These are phyloP conservation scores for Penicillium mononematosum DNA, from an alignment of 495 filamentous ascomycete genomes.

Conservation along the genomic window DNA sequence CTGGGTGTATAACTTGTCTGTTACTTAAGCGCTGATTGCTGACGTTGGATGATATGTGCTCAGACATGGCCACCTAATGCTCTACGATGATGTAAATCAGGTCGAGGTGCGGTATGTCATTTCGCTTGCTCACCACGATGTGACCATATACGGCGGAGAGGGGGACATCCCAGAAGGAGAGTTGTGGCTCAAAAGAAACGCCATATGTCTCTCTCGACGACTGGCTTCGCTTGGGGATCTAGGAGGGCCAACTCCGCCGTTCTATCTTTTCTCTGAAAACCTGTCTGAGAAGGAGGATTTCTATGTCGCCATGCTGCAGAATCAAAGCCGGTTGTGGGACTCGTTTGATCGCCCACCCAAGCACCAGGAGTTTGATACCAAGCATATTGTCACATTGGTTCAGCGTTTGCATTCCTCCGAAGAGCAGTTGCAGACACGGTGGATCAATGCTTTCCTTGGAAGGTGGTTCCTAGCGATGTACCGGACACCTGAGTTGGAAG, in stretches of 20 bases:
- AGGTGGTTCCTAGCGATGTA: conserved; percentile 85
- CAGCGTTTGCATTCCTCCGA: conserved; percentile 89
- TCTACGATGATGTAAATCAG: conserved; percentile 88
- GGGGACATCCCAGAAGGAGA: conserved; percentile 84
- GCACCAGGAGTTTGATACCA: conserved; percentile 75
- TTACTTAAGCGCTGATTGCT: conserved; percentile 14
- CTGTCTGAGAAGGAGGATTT: conserved; percentile 97
- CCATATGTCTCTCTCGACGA: conserved; percentile 77
- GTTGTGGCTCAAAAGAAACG: conserved; percentile 92
- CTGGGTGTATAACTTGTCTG: not conserved
- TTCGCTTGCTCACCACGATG: conserved; percentile 80
- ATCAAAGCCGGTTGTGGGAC: conserved; percentile 66
- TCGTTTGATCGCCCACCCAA: conserved; percentile 60
- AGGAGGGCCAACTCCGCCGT: conserved; percentile 67
- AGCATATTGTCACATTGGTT: conserved; percentile 81
- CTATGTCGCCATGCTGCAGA: conserved; percentile 87
- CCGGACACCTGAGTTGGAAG: conserved; percentile 76
- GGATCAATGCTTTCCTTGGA: conserved; percentile 90
- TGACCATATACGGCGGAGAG: conserved; percentile 82
- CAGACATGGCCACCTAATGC: conserved; percentile 94
- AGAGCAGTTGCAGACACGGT: conserved; percentile 86
- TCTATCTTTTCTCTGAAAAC: conserved; percentile 91
- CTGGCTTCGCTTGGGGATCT: conserved; percentile 59
- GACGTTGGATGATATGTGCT: conserved; percentile 13
- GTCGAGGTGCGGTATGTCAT: conserved; percentile 94